Conservation (phyloP, 176 grass and related monocot species). For the Musa itinerans region DNA sequence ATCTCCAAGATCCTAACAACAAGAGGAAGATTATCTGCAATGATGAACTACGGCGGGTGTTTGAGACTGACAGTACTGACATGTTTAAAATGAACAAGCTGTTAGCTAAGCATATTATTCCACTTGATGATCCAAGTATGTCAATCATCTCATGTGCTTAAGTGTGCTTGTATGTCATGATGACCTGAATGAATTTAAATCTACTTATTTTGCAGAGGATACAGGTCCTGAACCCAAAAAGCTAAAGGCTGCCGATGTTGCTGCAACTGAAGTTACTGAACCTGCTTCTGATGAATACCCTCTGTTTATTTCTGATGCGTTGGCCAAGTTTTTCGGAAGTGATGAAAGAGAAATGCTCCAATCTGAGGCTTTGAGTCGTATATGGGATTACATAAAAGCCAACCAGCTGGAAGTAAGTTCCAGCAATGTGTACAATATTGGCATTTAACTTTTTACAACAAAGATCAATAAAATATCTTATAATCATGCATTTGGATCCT, state of each 20-base stretch:
- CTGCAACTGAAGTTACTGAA: slow-evolving; percentile 28
- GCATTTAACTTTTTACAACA: not conserved
- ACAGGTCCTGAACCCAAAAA: slow-evolving; percentile 52
- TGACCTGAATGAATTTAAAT: slow-evolving; percentile 15
- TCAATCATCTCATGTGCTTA: not conserved
- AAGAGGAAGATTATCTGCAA: slow-evolving; percentile 99
- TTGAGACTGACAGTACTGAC: slow-evolving; percentile 90
- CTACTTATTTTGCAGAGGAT: slow-evolving; percentile 52
- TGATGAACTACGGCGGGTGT: slow-evolving; percentile 77
- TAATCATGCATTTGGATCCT: not conserved
- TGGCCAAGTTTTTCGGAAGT: slow-evolving; percentile 72
- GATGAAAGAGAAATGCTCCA: slow-evolving; percentile 74
- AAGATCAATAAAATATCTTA: too few relatives aligned
- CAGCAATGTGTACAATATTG: not conserved
- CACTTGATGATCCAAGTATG: slow-evolving; percentile 44
- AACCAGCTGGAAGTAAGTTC: slow-evolving; percentile 83
- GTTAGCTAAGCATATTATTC: slow-evolving; percentile 90
- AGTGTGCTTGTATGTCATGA: slow-evolving; percentile 4
- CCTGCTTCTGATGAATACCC: slow-evolving; percentile 38
- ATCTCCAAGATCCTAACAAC: slow-evolving; percentile 96
- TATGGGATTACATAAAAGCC: slow-evolving; percentile 93
- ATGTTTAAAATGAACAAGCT: slow-evolving; percentile 99
- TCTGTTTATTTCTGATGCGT: slow-evolving; percentile 60
- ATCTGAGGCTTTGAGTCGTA: slow-evolving; percentile 59
- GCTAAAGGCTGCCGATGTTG: slow-evolving; percentile 41